Conservation (phyloP, 306 rosid genomes). For the Cucumis hystrix region DNA sequence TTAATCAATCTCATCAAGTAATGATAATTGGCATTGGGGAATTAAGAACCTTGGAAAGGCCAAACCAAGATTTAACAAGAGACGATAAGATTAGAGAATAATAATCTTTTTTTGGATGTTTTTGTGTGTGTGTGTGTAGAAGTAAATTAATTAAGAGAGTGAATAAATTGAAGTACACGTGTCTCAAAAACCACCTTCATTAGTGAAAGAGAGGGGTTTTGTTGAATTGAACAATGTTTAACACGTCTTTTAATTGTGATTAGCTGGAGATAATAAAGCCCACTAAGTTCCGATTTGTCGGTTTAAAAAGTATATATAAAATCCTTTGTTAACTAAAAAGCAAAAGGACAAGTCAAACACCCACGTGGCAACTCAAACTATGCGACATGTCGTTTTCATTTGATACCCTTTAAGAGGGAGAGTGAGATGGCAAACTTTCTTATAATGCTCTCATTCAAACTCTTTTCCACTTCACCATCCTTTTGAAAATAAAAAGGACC, state of each 20-base stretch:
- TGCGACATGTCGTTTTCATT: not conserved
- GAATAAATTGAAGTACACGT: conserved; percentile 20
- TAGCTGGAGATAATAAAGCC: not conserved
- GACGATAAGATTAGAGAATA: not conserved
- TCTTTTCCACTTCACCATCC: too few species aligned
- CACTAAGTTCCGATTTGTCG: not conserved
- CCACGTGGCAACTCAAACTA: not conserved
- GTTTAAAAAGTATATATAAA: not conserved
- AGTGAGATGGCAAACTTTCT: not conserved
- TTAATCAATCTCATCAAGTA: not conserved
- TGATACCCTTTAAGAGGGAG: not conserved
- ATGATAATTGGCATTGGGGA: not conserved
- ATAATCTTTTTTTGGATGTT: not conserved
- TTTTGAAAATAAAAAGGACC: too few species aligned
- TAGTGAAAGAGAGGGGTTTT: conserved; percentile 32
- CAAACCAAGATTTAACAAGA: not conserved
- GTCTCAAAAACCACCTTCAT: conserved; percentile 19
- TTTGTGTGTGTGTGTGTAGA: not conserved
- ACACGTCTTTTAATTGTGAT: not conserved
- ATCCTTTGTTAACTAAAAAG: not conserved
- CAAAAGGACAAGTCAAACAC: not conserved
- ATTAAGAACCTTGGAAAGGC: not conserved
- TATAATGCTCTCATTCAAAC: too few species aligned
- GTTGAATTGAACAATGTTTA: not conserved
- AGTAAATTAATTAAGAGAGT: not conserved